phyloP scores from a whole-genome alignment of 257 asterid species.

The Galeopsis tetrahit region DNA sequence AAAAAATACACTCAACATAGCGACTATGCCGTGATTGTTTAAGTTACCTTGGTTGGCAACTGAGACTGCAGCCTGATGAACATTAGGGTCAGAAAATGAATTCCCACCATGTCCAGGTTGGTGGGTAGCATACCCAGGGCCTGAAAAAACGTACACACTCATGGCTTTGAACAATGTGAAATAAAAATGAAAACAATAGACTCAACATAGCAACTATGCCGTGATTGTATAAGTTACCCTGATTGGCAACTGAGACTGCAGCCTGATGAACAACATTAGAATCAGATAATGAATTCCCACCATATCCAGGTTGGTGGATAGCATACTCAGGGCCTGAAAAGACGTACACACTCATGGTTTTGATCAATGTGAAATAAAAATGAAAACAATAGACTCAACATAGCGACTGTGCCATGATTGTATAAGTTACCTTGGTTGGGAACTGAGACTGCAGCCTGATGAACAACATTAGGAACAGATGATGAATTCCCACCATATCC shows the following conservation, averaged over 20 bases:
- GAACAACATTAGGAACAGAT: too few relatives aligned
- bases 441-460: too few relatives aligned
- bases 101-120: slow-evolving; percentile 53
- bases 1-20: slow-evolving; percentile 18
- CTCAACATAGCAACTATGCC: neutral
- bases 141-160: slow-evolving; percentile 34
- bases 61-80: slow-evolving; percentile 50
- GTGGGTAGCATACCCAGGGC: slow-evolving; percentile 47
- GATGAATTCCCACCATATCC: too few relatives aligned
- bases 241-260: too few relatives aligned
- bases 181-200: neutral
- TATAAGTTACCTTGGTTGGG: neutral
- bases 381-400: slow-evolving; percentile 12
- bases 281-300: slow-evolving; percentile 43
- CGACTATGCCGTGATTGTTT: neutral
- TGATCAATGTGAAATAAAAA: neutral
- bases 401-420: neutral
- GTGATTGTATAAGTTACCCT: too few relatives aligned
- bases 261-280: slow-evolving; percentile 55
- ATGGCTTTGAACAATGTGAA: neutral
- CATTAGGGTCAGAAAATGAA: slow-evolving; percentile 40
- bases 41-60: neutral
- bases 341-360: neutral
- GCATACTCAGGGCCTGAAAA: slow-evolving; percentile 52
- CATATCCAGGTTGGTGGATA: slow-evolving; percentile 47